A percentile compares a stretch with the other conserved stretches of the same genome.
Evolutionary conservation across 768 basidiomycete species (phyloP).

Genomic region (Strobilomyces echinocephalus): DNA sequence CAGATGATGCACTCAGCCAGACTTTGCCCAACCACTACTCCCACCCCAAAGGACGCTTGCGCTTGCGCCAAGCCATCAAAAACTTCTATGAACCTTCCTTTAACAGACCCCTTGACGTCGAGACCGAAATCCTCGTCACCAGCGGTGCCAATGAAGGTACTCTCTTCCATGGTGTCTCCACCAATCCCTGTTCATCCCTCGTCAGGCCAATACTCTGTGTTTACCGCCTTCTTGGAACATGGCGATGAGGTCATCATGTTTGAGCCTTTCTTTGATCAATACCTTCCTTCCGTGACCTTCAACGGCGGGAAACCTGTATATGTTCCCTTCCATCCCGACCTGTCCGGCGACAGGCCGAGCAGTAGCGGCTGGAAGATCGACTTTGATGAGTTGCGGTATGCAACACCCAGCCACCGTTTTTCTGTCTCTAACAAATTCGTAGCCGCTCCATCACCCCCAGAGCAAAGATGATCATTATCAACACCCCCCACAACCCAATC

Average conservation of each 20-base stretch:
- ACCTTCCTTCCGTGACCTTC: conserved; percentile 88
- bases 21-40: conserved; percentile 81
- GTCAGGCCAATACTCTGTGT: conserved; percentile 84
- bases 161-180: not conserved
- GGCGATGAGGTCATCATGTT: conserved; percentile 99
- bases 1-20: conserved; percentile 57
- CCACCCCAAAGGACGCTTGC: conserved; percentile 83
- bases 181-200: conserved; percentile 1
- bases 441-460: conserved; percentile 81
- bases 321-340: conserved; percentile 92
- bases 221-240: conserved; percentile 83
- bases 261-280: conserved; percentile 98
- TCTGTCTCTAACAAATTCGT: conserved; percentile 3
- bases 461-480: conserved; percentile 92
- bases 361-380: conserved; percentile 86
- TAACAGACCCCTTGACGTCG: conserved; percentile 69
- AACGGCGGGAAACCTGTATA: conserved; percentile 91
- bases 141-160: conserved; percentile 96
- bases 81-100: conserved; percentile 67
- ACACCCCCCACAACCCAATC: conserved; percentile 97
- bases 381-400: conserved; percentile 79
- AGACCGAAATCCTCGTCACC: conserved; percentile 87
- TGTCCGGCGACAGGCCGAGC: conserved; percentile 43
- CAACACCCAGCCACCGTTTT: not conserved
- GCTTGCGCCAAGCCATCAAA: conserved; percentile 85